Conservation (phyloP, 2,329 filamentous ascomycete genomes). For the Colletotrichum paranaense region DNA sequence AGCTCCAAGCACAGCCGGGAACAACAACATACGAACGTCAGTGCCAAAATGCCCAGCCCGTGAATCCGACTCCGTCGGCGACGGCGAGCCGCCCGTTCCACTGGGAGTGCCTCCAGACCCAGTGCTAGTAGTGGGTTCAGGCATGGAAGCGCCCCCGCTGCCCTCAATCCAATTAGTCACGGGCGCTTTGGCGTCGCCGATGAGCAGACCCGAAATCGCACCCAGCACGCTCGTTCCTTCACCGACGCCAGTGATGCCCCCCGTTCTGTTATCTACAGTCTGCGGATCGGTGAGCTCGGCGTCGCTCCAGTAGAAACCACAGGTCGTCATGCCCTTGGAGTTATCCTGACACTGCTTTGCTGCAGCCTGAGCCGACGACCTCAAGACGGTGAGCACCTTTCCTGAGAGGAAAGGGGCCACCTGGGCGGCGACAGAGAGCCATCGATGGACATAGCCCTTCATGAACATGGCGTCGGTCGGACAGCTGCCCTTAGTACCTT, state of each 20-base stretch:
- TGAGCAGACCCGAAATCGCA: conserved; percentile 53
- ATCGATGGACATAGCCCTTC: conserved; percentile 66
- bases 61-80: not conserved
- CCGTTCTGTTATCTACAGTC: conserved; percentile 51
- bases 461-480: conserved; percentile 69
- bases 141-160: not conserved
- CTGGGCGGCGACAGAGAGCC: conserved; percentile 61
- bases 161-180: not conserved
- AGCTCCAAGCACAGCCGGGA: not conserved
- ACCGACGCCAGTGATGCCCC: conserved; percentile 54
- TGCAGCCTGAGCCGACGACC: conserved; percentile 60
- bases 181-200: conserved; percentile 36
- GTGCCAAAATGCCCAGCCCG: not conserved
- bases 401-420: conserved; percentile 60
- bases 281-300: conserved; percentile 45
- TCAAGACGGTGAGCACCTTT: conserved; percentile 56
- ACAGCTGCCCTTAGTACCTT: conserved; percentile 58
- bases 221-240: conserved; percentile 59
- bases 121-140: not conserved
- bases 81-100: not conserved
- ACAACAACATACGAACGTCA: not conserved
- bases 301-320: conserved; percentile 60
- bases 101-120: not conserved
- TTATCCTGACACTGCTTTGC: conserved; percentile 58
- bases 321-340: conserved; percentile 47